These are phyloP conservation scores for Thuja plicata DNA, from an alignment of 83 land plant genomes.

Conservation along the genomic window DNA sequence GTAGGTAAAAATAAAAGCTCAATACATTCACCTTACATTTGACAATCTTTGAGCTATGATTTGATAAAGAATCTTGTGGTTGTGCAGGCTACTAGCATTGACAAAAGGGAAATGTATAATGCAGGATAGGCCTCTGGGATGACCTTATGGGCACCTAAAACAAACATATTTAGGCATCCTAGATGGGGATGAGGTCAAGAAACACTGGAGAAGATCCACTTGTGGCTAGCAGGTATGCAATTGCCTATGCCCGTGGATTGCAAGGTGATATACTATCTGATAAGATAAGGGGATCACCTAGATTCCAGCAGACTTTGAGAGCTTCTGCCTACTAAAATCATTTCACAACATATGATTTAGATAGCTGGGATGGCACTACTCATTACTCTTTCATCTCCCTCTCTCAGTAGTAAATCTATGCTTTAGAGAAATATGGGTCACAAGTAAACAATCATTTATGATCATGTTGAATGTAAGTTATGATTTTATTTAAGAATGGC, in stretches of 20 bases:
- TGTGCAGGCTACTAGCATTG: constrained; percentile 66
- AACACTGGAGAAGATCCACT: constrained; percentile 90
- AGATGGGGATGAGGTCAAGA: constrained; percentile 98
- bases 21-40: not conserved
- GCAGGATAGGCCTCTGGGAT: constrained; percentile 73
- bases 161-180: constrained; percentile 92
- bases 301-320: not conserved
- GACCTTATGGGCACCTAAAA: constrained; percentile 93
- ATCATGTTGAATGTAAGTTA: too few relatives aligned
- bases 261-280: constrained; percentile 50
- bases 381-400: constrained; percentile 68
- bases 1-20: not conserved
- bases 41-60: not conserved
- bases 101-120: constrained; percentile 85
- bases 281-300: not conserved
- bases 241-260: constrained; percentile 68
- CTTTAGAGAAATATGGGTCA: too few relatives aligned
- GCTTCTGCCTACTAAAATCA: constrained; percentile 98
- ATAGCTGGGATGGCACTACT: constrained; percentile 59
- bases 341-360: constrained; percentile 95
- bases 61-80: constrained; percentile 11
- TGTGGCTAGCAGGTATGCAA: constrained; percentile 64
- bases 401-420: too few relatives aligned
- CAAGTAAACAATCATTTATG: too few relatives aligned
- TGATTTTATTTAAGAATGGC: too few relatives aligned